Percentiles rank a stretch among this genome's conserved stretches.
These are phyloP conservation scores for Mrakia frigida DNA, from an alignment of 768 basidiomycete genomes.

Conservation along the genomic window DNA sequence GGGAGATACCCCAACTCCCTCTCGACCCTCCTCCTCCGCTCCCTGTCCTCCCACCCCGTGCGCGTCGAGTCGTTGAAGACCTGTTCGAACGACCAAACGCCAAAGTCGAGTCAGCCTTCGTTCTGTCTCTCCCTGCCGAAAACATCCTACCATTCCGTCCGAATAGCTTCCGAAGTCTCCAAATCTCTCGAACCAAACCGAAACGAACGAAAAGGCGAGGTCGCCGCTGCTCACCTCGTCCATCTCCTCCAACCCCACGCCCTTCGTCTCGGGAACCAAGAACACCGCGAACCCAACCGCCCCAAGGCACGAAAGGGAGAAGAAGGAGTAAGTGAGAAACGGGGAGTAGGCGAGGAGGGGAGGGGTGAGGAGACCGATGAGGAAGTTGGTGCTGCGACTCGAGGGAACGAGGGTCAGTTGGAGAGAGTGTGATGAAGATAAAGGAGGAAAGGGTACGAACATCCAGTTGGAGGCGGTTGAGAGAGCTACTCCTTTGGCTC, in stretches of 20 bases:
- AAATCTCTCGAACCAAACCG: too few relatives aligned
- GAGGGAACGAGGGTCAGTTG: not conserved
- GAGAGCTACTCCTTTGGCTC: constrained; percentile 52
- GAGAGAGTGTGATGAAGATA: not conserved
- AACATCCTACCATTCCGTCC: too few relatives aligned
- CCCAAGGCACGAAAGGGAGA: not conserved
- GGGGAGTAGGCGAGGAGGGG: not conserved
- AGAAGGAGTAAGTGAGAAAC: not conserved
- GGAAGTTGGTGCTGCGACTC: constrained; percentile 5
- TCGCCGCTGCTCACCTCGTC: not conserved
- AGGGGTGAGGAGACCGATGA: constrained; percentile 7
- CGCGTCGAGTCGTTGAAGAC: constrained; percentile 16
- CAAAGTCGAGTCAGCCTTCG: too few relatives aligned
- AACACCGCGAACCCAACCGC: not conserved
- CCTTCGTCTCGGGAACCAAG: not conserved
- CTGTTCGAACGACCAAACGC: not conserved
- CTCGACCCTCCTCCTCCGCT: constrained; percentile 7
- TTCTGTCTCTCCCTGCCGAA: too few relatives aligned
- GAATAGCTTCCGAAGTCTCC: too few relatives aligned
- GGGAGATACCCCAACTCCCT: not conserved
- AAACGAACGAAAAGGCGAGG: too few relatives aligned
- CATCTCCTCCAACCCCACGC: constrained; percentile 12
- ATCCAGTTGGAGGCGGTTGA: constrained; percentile 5
- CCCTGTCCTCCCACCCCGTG: not conserved
- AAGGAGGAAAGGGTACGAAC: not conserved